Conservation (phyloP, 768 basidiomycete genomes). For the Leccinellum rugosiceps region DNA sequence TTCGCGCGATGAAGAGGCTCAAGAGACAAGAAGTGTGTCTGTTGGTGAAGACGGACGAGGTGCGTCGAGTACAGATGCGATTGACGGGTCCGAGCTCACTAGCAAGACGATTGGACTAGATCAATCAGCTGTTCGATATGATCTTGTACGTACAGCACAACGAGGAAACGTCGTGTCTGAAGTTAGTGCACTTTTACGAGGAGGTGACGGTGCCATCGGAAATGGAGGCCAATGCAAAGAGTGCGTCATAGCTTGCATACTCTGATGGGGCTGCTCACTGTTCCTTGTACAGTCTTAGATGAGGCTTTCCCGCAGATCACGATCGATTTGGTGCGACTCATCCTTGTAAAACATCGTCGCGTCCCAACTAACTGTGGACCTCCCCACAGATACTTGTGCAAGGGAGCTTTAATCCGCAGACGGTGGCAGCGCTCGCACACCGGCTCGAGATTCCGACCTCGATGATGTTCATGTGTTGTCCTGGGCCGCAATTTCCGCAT, state of each 20-base stretch:
- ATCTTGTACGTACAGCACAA: slow-evolving; percentile 63
- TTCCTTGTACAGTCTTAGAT: slow-evolving; percentile 42
- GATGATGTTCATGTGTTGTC: slow-evolving; percentile 63
- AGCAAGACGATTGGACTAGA: slow-evolving; percentile 37
- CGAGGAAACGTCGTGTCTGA: slow-evolving; percentile 67
- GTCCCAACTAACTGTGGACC: not conserved
- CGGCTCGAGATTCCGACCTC: slow-evolving; percentile 48
- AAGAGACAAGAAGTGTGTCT: slow-evolving; percentile 57
- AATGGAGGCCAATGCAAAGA: slow-evolving; percentile 68
- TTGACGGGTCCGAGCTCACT: not conserved
- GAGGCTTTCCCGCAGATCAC: slow-evolving; percentile 66
- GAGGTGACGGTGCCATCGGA: slow-evolving; percentile 57
- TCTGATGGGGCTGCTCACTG: not conserved
- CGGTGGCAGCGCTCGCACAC: slow-evolving; percentile 48
- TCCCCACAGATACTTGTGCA: slow-evolving; percentile 42
- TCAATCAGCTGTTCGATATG: slow-evolving; percentile 62
- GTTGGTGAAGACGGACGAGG: slow-evolving; percentile 64
- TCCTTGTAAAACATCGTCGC: not conserved
- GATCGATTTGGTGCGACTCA: slow-evolving; percentile 46
- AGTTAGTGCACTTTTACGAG: slow-evolving; percentile 65
- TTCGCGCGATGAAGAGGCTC: slow-evolving; percentile 42
- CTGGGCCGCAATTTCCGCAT: slow-evolving; percentile 42
- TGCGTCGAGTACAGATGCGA: slow-evolving; percentile 19
- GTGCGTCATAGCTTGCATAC: slow-evolving; percentile 31
- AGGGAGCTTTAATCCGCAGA: slow-evolving; percentile 42